Evolutionary conservation across 306 rosid genomes (phyloP).

Genomic region (Quillaja saponaria): DNA sequence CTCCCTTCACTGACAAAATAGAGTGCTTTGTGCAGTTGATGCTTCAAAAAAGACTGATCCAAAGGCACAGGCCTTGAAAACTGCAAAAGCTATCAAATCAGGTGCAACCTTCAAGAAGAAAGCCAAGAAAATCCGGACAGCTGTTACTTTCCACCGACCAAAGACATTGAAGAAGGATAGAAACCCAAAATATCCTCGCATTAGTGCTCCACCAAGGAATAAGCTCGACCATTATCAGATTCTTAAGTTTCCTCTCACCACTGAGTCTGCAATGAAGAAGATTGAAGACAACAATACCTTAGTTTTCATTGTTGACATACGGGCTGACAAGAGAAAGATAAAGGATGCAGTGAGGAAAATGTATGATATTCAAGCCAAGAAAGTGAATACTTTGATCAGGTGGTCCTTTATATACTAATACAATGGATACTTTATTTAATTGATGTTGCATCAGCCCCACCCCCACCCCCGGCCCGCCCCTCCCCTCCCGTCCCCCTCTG

Average conservation of each 20-base stretch:
- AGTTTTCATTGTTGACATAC: slow-evolving; percentile 80
- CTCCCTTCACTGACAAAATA: background rate
- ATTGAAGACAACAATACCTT: slow-evolving; percentile 88
- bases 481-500: too few species aligned
- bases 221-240: slow-evolving; percentile 84
- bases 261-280: slow-evolving; percentile 88
- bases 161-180: slow-evolving; percentile 67
- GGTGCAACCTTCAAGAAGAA: slow-evolving; percentile 54
- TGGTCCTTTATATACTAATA: slow-evolving; percentile 25
- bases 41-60: slow-evolving; percentile 54
- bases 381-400: slow-evolving; percentile 88
- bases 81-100: slow-evolving; percentile 59
- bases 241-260: slow-evolving; percentile 74
- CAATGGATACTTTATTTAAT: background rate
- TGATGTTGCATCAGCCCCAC: too few species aligned
- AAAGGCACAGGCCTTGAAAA: slow-evolving; percentile 60
- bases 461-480: too few species aligned
- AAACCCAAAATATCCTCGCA: slow-evolving; percentile 79
- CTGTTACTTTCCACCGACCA: slow-evolving; percentile 62
- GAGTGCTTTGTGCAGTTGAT: slow-evolving; percentile 41
- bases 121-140: slow-evolving; percentile 53
- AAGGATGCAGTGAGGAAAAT: slow-evolving; percentile 82
- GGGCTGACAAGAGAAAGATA: slow-evolving; percentile 87
- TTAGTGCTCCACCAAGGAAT: slow-evolving; percentile 82
- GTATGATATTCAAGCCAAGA: slow-evolving; percentile 87